phyloP scores from a whole-genome alignment of 805 yeast species.

The Wickerhamiella occidentalis region DNA sequence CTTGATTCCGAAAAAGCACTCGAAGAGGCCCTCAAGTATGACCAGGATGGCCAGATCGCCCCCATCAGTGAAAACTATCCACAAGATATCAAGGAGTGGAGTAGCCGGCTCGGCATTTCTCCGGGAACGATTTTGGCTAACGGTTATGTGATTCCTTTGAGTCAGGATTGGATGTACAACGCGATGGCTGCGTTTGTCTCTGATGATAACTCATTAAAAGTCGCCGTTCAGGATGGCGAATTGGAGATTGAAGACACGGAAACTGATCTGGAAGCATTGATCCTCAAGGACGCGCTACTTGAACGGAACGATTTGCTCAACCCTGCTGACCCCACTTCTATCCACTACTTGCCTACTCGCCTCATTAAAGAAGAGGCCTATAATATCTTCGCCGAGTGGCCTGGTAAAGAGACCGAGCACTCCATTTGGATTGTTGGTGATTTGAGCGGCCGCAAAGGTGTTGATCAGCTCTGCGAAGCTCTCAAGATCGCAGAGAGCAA shows the following conservation, averaged over 20 bases:
- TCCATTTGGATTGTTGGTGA: slow-evolving; percentile 50
- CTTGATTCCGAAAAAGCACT: slow-evolving; percentile 14
- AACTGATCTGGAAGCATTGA: slow-evolving; percentile 24
- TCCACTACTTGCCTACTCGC: slow-evolving; percentile 25
- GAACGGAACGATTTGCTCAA: slow-evolving; percentile 39
- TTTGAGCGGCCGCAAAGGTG: slow-evolving; percentile 31
- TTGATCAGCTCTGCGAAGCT: slow-evolving; percentile 36
- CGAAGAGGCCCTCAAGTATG: slow-evolving; percentile 15
- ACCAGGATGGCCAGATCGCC: background rate
- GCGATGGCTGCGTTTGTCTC: slow-evolving; percentile 27
- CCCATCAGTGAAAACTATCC: slow-evolving; percentile 10
- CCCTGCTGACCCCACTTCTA: slow-evolving; percentile 34
- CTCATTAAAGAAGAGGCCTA: slow-evolving; percentile 3
- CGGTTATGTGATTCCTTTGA: slow-evolving; percentile 34
- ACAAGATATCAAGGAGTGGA: slow-evolving; percentile 23
- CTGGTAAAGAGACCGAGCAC: background rate
- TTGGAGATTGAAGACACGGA: slow-evolving; percentile 19
- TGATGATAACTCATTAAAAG: slow-evolving; percentile 36
- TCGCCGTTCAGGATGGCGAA: slow-evolving; percentile 23
- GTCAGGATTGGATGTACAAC: slow-evolving; percentile 22
- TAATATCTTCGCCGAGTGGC: slow-evolving; percentile 8
- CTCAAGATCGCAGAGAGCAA: slow-evolving; percentile 21
- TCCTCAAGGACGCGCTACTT: slow-evolving; percentile 34
- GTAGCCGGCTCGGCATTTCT: slow-evolving; percentile 27
- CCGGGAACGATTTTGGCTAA: slow-evolving; percentile 51